A percentile compares a stretch with the other conserved stretches of the same genome.
These are phyloP conservation scores for Hyaloscypha hepaticicola DNA, from an alignment of 495 filamentous ascomycete genomes.

Conservation along the genomic window DNA sequence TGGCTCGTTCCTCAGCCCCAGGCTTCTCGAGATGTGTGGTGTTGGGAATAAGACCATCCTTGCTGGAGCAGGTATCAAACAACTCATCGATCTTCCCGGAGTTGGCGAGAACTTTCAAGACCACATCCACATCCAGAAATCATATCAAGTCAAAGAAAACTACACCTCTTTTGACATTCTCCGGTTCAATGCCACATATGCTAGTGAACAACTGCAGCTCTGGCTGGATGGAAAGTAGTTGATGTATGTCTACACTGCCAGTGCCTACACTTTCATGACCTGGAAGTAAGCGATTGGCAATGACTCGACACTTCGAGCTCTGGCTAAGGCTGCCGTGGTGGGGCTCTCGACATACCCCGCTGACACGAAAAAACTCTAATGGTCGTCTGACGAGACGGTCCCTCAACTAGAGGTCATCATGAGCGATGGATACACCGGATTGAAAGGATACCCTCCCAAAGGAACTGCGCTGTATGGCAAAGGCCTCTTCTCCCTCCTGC, in stretches of 20 bases:
- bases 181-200: slow-evolving; percentile 28
- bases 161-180: slow-evolving; percentile 31
- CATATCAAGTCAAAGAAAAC: slow-evolving; percentile 29
- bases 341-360: slow-evolving; percentile 3
- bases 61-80: slow-evolving; percentile 48
- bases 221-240: slow-evolving; percentile 21
- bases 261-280: slow-evolving; percentile 30
- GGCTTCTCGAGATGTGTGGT: slow-evolving; percentile 17
- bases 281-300: slow-evolving; percentile 12
- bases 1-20: slow-evolving; percentile 29
- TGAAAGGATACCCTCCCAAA: slow-evolving; percentile 34
- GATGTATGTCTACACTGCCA: slow-evolving; percentile 32
- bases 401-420: slow-evolving; percentile 37
- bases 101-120: slow-evolving; percentile 65
- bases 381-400: slow-evolving; percentile 21
- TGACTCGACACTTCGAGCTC: slow-evolving; percentile 24
- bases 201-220: slow-evolving; percentile 28
- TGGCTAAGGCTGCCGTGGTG: slow-evolving; percentile 7
- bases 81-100: slow-evolving; percentile 55
- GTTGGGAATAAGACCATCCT: slow-evolving; percentile 34
- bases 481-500: slow-evolving; percentile 43
- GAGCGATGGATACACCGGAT: slow-evolving; percentile 35
- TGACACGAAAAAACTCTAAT: slow-evolving; percentile 27
- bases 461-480: slow-evolving; percentile 31
- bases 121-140: slow-evolving; percentile 40